Evolutionary conservation across 345 rosid genomes (phyloP).

Genomic region (Aquilaria malaccensis): DNA sequence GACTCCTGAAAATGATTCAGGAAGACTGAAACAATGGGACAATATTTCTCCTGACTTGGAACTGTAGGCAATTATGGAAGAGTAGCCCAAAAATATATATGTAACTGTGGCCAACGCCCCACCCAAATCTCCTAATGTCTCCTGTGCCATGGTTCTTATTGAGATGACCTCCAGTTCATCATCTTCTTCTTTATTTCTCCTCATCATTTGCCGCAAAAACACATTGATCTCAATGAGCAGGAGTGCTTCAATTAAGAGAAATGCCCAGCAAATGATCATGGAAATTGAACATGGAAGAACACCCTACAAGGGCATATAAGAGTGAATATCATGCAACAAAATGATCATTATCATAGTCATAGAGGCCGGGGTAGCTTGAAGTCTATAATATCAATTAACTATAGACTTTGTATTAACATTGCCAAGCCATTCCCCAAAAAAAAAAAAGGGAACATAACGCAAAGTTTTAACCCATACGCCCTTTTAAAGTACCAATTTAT

Average conservation of each 20-base stretch:
- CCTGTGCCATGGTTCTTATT: conserved; percentile 60
- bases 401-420: too few relatives aligned
- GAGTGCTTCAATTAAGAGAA: conserved; percentile 51
- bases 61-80: conserved; percentile 48
- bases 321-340: too few relatives aligned
- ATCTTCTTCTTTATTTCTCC: conserved; percentile 21
- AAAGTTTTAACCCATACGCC: too few relatives aligned
- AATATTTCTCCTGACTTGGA: conserved; percentile 61
- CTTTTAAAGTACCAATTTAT: too few relatives aligned
- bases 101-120: conserved; percentile 39
- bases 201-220: conserved; percentile 21
- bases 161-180: conserved; percentile 42
- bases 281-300: conserved; percentile 52
- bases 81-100: conserved; percentile 52
- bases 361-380: too few relatives aligned
- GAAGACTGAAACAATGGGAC: conserved; percentile 39
- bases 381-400: too few relatives aligned
- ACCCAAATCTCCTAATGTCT: conserved; percentile 52
- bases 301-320: conserved; percentile 23
- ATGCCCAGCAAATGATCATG: conserved; percentile 46
- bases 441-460: too few relatives aligned
- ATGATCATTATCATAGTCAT: too few relatives aligned
- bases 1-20: conserved; percentile 33
- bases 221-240: conserved; percentile 52
- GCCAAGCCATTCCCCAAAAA: too few relatives aligned